These are phyloP conservation scores for Cyclocybe cylindracea DNA, from an alignment of 768 basidiomycete species.

Conservation along the genomic window DNA sequence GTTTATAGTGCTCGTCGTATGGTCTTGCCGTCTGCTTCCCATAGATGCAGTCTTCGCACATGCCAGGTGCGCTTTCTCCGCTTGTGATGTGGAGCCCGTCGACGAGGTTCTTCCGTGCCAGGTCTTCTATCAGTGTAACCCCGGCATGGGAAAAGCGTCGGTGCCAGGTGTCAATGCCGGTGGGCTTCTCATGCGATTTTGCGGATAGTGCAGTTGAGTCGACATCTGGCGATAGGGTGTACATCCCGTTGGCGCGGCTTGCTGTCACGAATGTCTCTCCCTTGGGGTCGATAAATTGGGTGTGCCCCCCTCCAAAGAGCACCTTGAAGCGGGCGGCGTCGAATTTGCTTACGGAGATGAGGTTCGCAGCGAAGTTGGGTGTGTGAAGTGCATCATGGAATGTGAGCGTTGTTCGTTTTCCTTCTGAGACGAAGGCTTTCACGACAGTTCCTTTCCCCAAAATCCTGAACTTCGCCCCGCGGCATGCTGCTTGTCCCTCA, in stretches of 20 bases:
- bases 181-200: constrained; percentile 16
- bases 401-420: constrained; percentile 1
- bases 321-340: constrained; percentile 2
- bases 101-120: constrained; percentile 14
- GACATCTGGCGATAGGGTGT: constrained; percentile 16
- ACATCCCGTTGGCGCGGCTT: constrained; percentile 2
- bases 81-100: constrained; percentile 17
- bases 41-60: constrained; percentile 27
- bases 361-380: constrained; percentile 9
- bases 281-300: constrained; percentile 1
- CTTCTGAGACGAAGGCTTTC: constrained; percentile 1
- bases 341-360: constrained; percentile 8
- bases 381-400: constrained; percentile 9
- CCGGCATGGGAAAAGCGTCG: constrained; percentile 21
- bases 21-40: constrained; percentile 19
- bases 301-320: neutral
- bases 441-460: constrained; percentile 8
- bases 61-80: neutral
- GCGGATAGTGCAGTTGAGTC: constrained; percentile 4
- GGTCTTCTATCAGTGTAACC: constrained; percentile 3
- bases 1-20: constrained; percentile 18
- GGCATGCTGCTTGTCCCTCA: neutral
- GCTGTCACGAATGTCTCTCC: neutral
- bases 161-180: constrained; percentile 22
- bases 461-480: constrained; percentile 3